These are phyloP conservation scores for Boletus subcaerulescens DNA, from an alignment of 768 basidiomycete species.

Conservation along the genomic window DNA sequence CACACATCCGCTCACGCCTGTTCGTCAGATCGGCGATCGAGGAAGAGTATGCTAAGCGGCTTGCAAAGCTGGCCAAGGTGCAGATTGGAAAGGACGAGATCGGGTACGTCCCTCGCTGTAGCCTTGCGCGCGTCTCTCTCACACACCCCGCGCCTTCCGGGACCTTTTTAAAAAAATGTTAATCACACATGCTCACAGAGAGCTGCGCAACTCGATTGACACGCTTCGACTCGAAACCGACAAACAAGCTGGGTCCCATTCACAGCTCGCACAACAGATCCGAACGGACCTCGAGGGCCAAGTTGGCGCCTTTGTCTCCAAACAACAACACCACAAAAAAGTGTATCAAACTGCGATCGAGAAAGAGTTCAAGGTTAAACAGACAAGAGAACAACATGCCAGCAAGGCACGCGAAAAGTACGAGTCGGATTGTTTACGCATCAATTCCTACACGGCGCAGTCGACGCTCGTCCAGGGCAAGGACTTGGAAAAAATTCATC, in stretches of 20 bases:
- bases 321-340: slow-evolving; percentile 72
- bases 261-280: slow-evolving; percentile 71
- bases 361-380: slow-evolving; percentile 87
- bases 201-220: slow-evolving; percentile 77
- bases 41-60: slow-evolving; percentile 89
- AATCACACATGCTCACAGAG: slow-evolving; percentile 43
- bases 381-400: slow-evolving; percentile 82
- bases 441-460: slow-evolving; percentile 93
- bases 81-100: slow-evolving; percentile 87
- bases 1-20: background rate
- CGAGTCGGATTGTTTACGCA: slow-evolving; percentile 86
- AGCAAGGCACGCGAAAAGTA: slow-evolving; percentile 91
- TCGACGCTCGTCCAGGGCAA: slow-evolving; percentile 87
- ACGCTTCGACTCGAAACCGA: slow-evolving; percentile 82
- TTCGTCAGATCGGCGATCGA: slow-evolving; percentile 77
- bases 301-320: slow-evolving; percentile 54
- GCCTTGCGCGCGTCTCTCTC: background rate
- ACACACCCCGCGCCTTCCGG: background rate
- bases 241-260: slow-evolving; percentile 70
- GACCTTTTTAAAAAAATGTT: background rate
- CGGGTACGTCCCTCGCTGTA: slow-evolving; percentile 56
- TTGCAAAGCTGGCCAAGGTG: slow-evolving; percentile 74
- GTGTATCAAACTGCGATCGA: slow-evolving; percentile 74
- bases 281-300: slow-evolving; percentile 72
- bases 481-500: slow-evolving; percentile 85